A percentile compares a stretch with the other conserved stretches of the same genome.
Conservation (phyloP, 2,329 filamentous ascomycete genomes). For the Coniochaeta sp. region DNA sequence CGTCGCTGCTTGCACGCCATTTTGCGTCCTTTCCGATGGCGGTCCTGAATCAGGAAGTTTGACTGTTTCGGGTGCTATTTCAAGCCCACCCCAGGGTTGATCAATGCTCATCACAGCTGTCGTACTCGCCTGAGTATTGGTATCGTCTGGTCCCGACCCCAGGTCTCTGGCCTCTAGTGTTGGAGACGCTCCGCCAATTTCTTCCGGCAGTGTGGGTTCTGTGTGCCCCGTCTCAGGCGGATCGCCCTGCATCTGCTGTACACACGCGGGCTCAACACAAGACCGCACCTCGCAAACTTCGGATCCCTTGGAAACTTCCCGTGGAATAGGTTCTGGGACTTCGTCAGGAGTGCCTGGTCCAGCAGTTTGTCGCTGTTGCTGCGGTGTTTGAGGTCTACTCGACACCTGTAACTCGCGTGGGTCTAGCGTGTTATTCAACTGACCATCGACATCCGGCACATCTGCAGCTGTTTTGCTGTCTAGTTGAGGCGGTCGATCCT, state of each 20-base stretch:
- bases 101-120: not conserved
- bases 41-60: not conserved
- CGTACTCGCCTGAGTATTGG: not conserved
- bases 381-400: not conserved
- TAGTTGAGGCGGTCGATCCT: not conserved
- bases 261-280: not conserved
- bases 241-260: not conserved
- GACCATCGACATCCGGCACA: not conserved
- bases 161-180: not conserved
- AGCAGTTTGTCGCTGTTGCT: not conserved
- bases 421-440: not conserved
- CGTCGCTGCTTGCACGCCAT: not conserved
- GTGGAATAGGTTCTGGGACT: not conserved
- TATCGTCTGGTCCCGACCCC: not conserved
- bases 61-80: not conserved
- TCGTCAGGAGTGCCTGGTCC: not conserved
- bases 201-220: not conserved
- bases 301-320: not conserved
- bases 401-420: not conserved
- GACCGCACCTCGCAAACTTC: not conserved
- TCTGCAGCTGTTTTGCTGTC: not conserved
- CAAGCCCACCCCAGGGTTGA: not conserved
- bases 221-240: not conserved
- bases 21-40: not conserved
- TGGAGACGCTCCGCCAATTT: not conserved